Evolutionary conservation across 305 asterid genomes (phyloP), one percentile per base, ranked within the genome.

Genomic region (Fraxinus latifolia): DNA sequence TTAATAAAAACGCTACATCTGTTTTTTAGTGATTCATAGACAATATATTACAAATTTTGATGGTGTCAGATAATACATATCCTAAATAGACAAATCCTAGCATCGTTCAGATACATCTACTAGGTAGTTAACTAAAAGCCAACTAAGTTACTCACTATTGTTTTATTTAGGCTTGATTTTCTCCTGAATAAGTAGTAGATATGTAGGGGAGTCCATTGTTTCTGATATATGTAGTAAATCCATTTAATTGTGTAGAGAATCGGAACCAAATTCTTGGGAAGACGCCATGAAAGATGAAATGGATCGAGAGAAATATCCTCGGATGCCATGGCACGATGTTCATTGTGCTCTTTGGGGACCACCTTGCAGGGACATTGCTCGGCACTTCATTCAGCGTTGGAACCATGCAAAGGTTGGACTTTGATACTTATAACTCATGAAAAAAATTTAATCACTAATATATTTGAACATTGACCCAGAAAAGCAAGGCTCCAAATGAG

Each of bases 281-380:
- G 97, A 94, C 80, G 71, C 91, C 9, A 80, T 91, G 89, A 94
- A 87, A 83, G 98, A 93, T 80, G 97, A 94, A 90, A 83, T 94
- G 80, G 94, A 94, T 37, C 84, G 98, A 74, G 84, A 86, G 77
- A 94, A 85, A 80, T 91, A 89, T 86, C 98, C 98, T n/a, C 97
- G 99, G 53, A 96, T 96, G 99, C 98, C 99, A 58, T 96, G 99
- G 99, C 99, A 96, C 44, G 99, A 96, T 77, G 99, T 96, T 84
- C 99, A 96, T 80, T 96, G 99, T 78, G 95, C 99, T 27, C 86
- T 96, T 55, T 96, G 99, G 99, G 99, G 98, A 14, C 98, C 97
- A 5, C 91, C 99, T 36, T 96, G 98, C 85, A 92, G 92, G 89
- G 99, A 96, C 86, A 89, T 95, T 81, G 98, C 99, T 74, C 90